Evolutionary conservation across 441 rosid species (phyloP).

Genomic region (Isatis lusitanica): DNA sequence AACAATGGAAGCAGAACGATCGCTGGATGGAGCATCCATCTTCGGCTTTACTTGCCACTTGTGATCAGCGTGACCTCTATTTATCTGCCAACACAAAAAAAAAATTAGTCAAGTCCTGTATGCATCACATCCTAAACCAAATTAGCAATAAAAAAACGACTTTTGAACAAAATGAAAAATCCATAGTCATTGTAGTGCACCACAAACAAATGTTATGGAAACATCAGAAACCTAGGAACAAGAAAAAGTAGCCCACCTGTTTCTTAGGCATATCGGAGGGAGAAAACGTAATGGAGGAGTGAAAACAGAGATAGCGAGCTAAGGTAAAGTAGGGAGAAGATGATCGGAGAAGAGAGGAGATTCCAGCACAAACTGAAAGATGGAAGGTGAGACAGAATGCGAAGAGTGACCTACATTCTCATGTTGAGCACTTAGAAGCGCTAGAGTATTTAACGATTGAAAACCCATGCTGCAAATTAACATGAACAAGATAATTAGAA

Average conservation of each 20-base stretch:
- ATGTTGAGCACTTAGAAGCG: too few species aligned
- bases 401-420: background rate
- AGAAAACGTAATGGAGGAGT: conserved; percentile 22
- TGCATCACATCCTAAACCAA: background rate
- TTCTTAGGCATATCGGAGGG: conserved; percentile 41
- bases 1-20: conserved; percentile 27
- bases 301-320: conserved; percentile 31
- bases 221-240: background rate
- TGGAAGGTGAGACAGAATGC: background rate
- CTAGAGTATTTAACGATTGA: too few species aligned
- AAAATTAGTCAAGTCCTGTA: background rate
- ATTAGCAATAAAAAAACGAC: background rate
- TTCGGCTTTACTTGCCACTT: conserved; percentile 38
- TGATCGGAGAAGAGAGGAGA: conserved; percentile 20
- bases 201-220: background rate
- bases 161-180: background rate
- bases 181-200: background rate
- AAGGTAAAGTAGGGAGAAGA: conserved; percentile 15
- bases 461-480: too few species aligned
- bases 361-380: background rate
- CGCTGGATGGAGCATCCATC: conserved; percentile 21
- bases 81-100: conserved; percentile 38
- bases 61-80: conserved; percentile 33
- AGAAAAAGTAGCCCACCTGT: conserved; percentile 30
- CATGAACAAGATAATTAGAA: too few species aligned